phyloP scores from a whole-genome alignment of 139 green algal genomes.

The Trebouxia sp. region DNA sequence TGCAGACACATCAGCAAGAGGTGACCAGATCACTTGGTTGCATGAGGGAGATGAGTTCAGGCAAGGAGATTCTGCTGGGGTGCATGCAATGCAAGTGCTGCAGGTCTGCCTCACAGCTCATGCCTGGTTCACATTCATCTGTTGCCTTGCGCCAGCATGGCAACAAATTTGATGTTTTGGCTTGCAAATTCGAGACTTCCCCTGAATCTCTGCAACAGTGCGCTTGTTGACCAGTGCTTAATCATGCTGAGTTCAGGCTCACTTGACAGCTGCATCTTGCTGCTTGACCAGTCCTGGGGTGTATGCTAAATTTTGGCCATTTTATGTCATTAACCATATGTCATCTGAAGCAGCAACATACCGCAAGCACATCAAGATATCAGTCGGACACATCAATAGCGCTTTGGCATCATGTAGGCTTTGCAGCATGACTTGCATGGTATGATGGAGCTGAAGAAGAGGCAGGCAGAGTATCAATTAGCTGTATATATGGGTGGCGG shows the following conservation, averaged over 20 bases:
- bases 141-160: background rate
- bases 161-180: background rate
- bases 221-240: no score
- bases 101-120: background rate
- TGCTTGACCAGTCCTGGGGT: no score
- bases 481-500: constrained; percentile 34
- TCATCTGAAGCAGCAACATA: background rate
- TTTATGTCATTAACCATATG: no score
- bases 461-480: constrained; percentile 53
- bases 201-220: no score
- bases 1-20: constrained; percentile 37
- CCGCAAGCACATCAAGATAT: background rate
- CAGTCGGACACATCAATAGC: background rate
- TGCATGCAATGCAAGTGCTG: constrained; percentile 43
- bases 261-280: no score
- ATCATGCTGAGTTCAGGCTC: no score
- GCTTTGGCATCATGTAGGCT: constrained; percentile 33
- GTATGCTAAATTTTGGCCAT: no score
- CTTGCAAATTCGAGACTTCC: no score
- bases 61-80: constrained; percentile 30
- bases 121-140: background rate
- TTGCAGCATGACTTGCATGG: constrained; percentile 51
- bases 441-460: constrained; percentile 42
- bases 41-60: constrained; percentile 36
- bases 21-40: constrained; percentile 45